These are phyloP conservation scores for Debaryomyces prosopidis DNA, from an alignment of 805 yeast genomes.

Conservation along the genomic window DNA sequence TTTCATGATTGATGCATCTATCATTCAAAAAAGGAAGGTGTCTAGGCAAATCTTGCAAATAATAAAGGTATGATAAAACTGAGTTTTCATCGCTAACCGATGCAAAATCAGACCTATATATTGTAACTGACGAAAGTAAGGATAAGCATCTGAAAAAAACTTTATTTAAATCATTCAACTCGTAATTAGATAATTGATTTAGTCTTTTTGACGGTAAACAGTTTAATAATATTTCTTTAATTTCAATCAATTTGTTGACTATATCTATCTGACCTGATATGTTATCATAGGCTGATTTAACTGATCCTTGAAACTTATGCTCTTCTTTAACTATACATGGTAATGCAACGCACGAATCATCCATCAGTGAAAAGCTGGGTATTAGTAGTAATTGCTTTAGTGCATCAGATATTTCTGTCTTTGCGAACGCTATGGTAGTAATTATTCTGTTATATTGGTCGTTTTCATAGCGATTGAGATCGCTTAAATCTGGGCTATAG, in stretches of 20 bases:
- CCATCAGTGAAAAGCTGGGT: background rate
- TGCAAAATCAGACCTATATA: slow-evolving; percentile 13
- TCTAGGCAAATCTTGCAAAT: slow-evolving; percentile 21
- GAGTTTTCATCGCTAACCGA: background rate
- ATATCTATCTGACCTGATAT: slow-evolving; percentile 2
- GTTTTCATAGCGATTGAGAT: background rate
- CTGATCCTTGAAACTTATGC: slow-evolving; percentile 2
- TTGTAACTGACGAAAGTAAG: slow-evolving; percentile 19
- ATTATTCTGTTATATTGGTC: background rate
- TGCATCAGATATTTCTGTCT: background rate
- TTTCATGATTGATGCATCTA: slow-evolving; percentile 11
- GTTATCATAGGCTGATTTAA: no score
- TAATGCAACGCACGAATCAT: slow-evolving; percentile 1
- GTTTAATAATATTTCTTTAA: slow-evolving; percentile 14
- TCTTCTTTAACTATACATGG: slow-evolving; percentile 5
- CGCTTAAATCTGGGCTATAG: background rate
- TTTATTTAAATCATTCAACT: slow-evolving; percentile 15
- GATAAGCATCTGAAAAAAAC: slow-evolving; percentile 17
- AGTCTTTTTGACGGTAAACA: slow-evolving; percentile 3
- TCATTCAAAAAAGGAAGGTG: slow-evolving; percentile 22
- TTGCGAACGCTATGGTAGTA: background rate
- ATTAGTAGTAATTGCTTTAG: background rate
- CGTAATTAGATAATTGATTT: slow-evolving; percentile 10
- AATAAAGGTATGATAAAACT: slow-evolving; percentile 14
- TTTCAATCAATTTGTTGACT: slow-evolving; percentile 15